Percentiles rank a stretch among this genome's conserved stretches.
Conservation (phyloP, 78 protist species). For the Dictyostelium firmibasis region DNA sequence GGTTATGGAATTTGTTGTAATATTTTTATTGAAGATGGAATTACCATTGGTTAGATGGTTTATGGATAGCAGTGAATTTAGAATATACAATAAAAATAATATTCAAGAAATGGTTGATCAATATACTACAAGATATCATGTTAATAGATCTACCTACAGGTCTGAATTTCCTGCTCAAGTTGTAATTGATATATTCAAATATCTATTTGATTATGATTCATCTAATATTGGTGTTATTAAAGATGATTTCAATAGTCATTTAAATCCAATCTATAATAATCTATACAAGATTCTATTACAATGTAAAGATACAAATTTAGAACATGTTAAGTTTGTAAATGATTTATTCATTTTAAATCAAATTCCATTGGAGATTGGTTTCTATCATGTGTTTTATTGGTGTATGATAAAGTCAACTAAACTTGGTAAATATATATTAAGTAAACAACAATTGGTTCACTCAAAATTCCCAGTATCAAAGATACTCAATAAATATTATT, state of each 20-base stretch:
- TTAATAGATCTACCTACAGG: background rate
- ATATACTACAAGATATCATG: background rate
- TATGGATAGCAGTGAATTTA: background rate
- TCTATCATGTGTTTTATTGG: background rate
- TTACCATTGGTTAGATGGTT: slow-evolving; percentile 4
- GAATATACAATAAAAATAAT: background rate
- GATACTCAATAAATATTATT: background rate
- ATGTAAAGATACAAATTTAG: background rate
- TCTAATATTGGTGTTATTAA: background rate
- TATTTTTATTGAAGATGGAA: background rate
- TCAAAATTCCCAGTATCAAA: background rate
- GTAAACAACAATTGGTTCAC: background rate
- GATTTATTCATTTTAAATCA: background rate
- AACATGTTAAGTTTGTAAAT: background rate
- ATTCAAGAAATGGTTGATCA: background rate
- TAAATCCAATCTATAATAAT: background rate
- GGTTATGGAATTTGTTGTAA: background rate
- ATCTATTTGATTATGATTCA: background rate
- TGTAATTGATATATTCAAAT: background rate
- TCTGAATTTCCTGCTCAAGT: background rate
- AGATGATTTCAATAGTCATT: background rate
- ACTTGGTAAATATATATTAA: background rate
- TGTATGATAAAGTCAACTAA: background rate
- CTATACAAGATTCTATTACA: background rate
- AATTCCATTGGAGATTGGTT: background rate